A percentile compares a stretch with the other conserved stretches of the same genome.
Evolutionary conservation across 1,284 basidiomycete species (phyloP).

Genomic region (Takashimella koratensis): DNA sequence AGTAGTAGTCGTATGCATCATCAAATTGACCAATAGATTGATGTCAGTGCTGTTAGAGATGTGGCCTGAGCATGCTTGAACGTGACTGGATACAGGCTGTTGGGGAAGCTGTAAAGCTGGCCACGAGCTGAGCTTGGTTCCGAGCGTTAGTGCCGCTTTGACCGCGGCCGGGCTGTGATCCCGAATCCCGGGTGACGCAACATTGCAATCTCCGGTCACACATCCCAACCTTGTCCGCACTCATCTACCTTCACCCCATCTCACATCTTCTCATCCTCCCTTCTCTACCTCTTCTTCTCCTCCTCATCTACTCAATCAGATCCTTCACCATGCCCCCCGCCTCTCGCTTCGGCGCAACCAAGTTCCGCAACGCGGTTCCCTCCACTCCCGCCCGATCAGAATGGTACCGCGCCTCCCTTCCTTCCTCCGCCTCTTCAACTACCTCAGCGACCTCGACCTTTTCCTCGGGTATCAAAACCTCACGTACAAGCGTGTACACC

Average conservation of each 20-base stretch:
- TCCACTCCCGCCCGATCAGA: slow-evolving; percentile 24
- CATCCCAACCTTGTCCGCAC: no score
- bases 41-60: no score
- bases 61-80: no score
- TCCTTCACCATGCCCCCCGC: slow-evolving; percentile 16
- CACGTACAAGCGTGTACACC: slow-evolving; percentile 33
- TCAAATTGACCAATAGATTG: no score
- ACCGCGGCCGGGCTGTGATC: no score
- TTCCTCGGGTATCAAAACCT: slow-evolving; percentile 34
- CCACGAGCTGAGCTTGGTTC: no score
- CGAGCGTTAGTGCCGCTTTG: no score
- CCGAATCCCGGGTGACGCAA: no score
- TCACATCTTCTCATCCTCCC: neutral
- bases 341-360: slow-evolving; percentile 40
- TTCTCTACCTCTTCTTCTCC: neutral
- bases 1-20: no score
- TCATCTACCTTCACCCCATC: slow-evolving; percentile 1
- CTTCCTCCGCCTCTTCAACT: slow-evolving; percentile 6
- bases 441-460: slow-evolving; percentile 20
- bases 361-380: slow-evolving; percentile 41
- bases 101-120: no score
- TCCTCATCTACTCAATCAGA: neutral
- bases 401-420: slow-evolving; percentile 33
- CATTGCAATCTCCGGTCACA: no score
- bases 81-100: no score